phyloP scores from a whole-genome alignment of 345 rosid genomes.

The Kernera saxatilis region DNA sequence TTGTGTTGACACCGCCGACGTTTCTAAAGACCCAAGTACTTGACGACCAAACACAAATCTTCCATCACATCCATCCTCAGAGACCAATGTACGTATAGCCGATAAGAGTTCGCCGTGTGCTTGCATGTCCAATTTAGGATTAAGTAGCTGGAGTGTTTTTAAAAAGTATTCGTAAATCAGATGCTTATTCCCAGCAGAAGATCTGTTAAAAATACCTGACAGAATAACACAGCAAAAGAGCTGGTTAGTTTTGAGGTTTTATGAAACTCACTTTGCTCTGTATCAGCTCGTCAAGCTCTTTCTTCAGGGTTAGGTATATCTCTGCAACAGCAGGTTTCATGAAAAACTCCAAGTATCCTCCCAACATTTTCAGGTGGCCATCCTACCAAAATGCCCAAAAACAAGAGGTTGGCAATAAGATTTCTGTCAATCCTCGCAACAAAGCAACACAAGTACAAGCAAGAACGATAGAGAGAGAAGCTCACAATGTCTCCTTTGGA shows the following conservation, averaged over 20 bases:
- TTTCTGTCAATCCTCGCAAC: background rate
- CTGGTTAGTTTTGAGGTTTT: slow-evolving; percentile 12
- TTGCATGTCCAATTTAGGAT: slow-evolving; percentile 60
- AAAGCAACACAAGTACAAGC: slow-evolving; percentile 4
- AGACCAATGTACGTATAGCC: slow-evolving; percentile 48
- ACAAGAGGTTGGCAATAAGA: background rate
- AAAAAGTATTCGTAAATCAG: background rate
- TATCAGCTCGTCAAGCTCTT: slow-evolving; percentile 78
- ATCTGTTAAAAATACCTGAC: background rate
- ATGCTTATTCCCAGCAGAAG: slow-evolving; percentile 1
- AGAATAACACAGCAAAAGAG: slow-evolving; percentile 6
- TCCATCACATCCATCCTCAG: slow-evolving; percentile 63
- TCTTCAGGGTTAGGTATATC: slow-evolving; percentile 54
- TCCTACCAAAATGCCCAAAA: slow-evolving; percentile 38
- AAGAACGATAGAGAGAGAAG: slow-evolving; percentile 9
- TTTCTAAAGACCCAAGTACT: slow-evolving; percentile 30
- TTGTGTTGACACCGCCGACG: slow-evolving; percentile 28
- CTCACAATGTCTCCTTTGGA: slow-evolving; percentile 59
- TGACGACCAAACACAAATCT: slow-evolving; percentile 74
- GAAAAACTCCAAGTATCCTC: slow-evolving; percentile 86
- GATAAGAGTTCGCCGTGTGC: slow-evolving; percentile 53
- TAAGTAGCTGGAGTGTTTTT: slow-evolving; percentile 47
- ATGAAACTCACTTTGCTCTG: slow-evolving; percentile 60
- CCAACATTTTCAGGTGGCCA: slow-evolving; percentile 92
- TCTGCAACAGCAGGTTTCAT: slow-evolving; percentile 65